Base-by-base conservation (phyloP, 2,329 filamentous ascomycete species). In the Exserohilum rostratum region DNA sequence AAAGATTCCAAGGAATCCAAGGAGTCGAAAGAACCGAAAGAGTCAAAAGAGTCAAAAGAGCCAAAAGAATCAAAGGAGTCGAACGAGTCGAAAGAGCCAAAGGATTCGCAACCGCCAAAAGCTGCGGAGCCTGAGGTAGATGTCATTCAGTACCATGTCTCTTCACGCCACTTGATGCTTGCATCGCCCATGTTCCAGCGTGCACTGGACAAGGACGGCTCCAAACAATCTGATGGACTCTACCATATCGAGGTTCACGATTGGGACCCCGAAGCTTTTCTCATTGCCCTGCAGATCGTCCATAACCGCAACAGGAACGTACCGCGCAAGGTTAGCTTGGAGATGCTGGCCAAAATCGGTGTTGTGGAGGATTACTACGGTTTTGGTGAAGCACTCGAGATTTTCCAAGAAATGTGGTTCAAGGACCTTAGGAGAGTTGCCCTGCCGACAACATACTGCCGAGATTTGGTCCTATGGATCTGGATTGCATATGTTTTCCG, bases 141-240 rank as follows among this genome's bases (percentile, higher is more conserved):
- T 15, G 37, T 17, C 0, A 20, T 53, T 2, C 44, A 37, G 13
- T 53, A 48, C 17, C 20, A 53, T 18, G 50, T 53, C 6, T 53
- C 50, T 1, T 53, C 50, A 3, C 44, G 50, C 3, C 50, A 53
- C 30, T 5, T 53, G 10, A 53, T 53, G 6, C 43, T 53, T 3
- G 44, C 37, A 0, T 53, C 50, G 17, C 4, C 44, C 0, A 1
- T 34, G 3, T 43, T 53, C 31, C 40, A 18, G n/a, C 31, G 20
- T 5, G 20, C 29, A 12, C 10, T 53, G 1, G 10, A 13, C 7
- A 34, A 3, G 2, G 13, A 29, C 3, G 44, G 50, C 1, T 53
- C 42, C 13, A 9, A 18, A 6, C 44, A 53, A 9, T 6, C 10
- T 6, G 42, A 51, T n/a, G 42, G 42, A 1, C 27, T 51, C 2